Base-by-base conservation (phyloP, 352 stramenopile genomes). In the Phytophthora sansomeana region DNA sequence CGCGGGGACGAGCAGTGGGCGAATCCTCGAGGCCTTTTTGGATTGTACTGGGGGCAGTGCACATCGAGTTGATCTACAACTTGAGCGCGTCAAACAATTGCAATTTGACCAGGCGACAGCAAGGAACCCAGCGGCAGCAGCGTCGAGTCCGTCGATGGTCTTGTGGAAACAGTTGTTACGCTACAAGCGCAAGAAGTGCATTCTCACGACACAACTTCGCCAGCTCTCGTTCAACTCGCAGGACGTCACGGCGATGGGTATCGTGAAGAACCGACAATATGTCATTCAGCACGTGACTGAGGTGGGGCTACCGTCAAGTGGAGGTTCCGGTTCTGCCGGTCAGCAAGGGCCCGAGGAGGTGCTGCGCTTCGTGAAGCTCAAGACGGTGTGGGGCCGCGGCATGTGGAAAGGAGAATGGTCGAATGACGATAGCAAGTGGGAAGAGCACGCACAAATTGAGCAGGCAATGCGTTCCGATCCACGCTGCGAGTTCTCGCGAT, bases 21-120 rank as follows among this genome's bases (percentile, higher is more conserved):
- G 78, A 1, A 91, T 96, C 39, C 69, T 92, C 9, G 90, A 97
- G 46, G 89, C 91, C 0, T 81, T 98, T 33, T 70, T 97, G 7
- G 91, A 98, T 52, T 92, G 94, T 51, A 98, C 92, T 0, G 92
- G 91, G 1, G 91, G 89, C 16, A 94, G 83, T 51, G 87, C 79
- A 14, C 74, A 95, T 44, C 89, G 90, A 11, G 67, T 97, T 0
- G 86, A 90, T n/a, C 61, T 96, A 24, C 65, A 77, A 10, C 77
- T 74, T n/a, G 78, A 87, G 24, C 67, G 61, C n/a, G 59, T 69
- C 13, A 70, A 72, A 41, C 67, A 74, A 35, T 28, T 71, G 7
- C 67, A 74, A 43, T 71, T 71, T 32, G 61, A 63, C 30, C 58
- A 74, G 46, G 46, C 60, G n/a, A 69, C 46, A 41, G 51, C 63